Evolutionary conservation across 129 eudicot genomes (phyloP).

Genomic region (Ambrosia trifida): DNA sequence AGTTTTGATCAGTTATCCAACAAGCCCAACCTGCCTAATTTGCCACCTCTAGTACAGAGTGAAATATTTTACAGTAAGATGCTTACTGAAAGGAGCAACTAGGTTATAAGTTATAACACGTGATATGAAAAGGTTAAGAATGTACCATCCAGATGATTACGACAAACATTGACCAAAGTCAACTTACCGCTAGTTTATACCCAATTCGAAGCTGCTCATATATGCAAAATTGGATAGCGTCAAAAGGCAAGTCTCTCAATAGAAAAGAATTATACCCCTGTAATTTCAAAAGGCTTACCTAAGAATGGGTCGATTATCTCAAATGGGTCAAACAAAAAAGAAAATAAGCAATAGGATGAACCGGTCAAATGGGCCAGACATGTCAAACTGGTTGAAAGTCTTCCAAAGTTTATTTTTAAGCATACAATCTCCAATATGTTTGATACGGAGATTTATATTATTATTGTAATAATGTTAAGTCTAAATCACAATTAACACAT

Average conservation of each 20-base stretch:
- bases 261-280: slow-evolving; percentile 88
- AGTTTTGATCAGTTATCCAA: no score
- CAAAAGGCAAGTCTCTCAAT: slow-evolving; percentile 90
- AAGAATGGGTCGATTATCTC: not conserved
- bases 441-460: no score
- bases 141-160: slow-evolving; percentile 1
- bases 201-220: slow-evolving; percentile 89
- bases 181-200: slow-evolving; percentile 81
- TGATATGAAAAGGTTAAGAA: not conserved
- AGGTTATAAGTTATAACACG: no score
- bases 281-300: slow-evolving; percentile 21
- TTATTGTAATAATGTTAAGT: not conserved
- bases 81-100: no score
- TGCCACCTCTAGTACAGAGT: no score
- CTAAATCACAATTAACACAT: not conserved
- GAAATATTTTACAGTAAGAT: no score
- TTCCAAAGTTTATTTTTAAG: not conserved
- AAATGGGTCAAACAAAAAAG: not conserved
- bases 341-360: not conserved
- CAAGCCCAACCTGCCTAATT: no score
- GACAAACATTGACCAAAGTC: slow-evolving; percentile 11
- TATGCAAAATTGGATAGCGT: slow-evolving; percentile 86
- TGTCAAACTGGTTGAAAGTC: slow-evolving; percentile 7
- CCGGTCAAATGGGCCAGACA: not conserved
- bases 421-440: no score